phyloP scores from a whole-genome alignment of 805 yeast species.

The Monosporozyma servazzii region DNA sequence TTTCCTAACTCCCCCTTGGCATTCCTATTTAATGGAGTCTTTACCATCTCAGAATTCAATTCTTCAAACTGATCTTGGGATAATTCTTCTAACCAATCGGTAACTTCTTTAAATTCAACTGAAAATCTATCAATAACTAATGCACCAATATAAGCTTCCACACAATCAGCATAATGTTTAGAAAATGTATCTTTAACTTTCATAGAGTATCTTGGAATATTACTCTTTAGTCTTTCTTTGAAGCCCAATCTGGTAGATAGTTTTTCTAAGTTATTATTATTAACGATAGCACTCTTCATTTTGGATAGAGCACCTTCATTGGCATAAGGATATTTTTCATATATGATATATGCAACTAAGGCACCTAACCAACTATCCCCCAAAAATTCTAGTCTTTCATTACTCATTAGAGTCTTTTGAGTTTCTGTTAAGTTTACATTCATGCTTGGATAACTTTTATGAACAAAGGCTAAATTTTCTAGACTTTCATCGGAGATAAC shows the following conservation, averaged over 20 bases:
- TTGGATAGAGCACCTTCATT: slow-evolving; percentile 70
- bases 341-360: slow-evolving; percentile 56
- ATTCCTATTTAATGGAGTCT: slow-evolving; percentile 36
- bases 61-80: slow-evolving; percentile 24
- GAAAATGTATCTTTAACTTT: slow-evolving; percentile 48
- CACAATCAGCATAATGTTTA: slow-evolving; percentile 58
- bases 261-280: slow-evolving; percentile 55
- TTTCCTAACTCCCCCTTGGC: slow-evolving; percentile 73
- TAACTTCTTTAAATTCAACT: slow-evolving; percentile 35
- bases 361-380: slow-evolving; percentile 76
- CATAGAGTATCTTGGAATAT: slow-evolving; percentile 37
- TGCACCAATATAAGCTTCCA: slow-evolving; percentile 88
- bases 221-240: slow-evolving; percentile 42
- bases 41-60: slow-evolving; percentile 11
- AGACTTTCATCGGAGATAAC: slow-evolving; percentile 12
- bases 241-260: slow-evolving; percentile 59
- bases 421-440: slow-evolving; percentile 10
- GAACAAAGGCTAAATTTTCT: slow-evolving; percentile 18
- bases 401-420: slow-evolving; percentile 23
- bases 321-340: slow-evolving; percentile 49
- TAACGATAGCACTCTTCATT: slow-evolving; percentile 55
- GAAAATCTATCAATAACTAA: slow-evolving; percentile 40
- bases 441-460: slow-evolving; percentile 15
- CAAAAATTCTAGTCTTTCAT: slow-evolving; percentile 76
- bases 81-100: slow-evolving; percentile 43